Evolutionary conservation across 2,329 filamentous ascomycete genomes (phyloP), one percentile per base, ranked within the genome.

Genomic region (Microcyclospora tardicrescens): DNA sequence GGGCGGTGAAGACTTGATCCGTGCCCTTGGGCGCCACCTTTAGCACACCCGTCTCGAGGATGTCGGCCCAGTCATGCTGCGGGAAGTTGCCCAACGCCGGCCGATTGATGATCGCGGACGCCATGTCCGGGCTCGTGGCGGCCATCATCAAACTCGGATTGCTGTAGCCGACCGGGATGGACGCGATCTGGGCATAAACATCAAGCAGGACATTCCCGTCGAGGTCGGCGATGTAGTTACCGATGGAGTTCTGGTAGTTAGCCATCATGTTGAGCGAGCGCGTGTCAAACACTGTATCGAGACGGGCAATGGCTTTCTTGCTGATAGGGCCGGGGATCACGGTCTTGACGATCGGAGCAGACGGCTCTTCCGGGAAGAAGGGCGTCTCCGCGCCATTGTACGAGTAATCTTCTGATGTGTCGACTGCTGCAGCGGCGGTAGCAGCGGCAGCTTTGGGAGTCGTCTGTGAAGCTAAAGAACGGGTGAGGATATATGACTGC

Each of bases 81-180:
- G 87, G 86, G 65, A 94, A 95, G 71, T 91, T 93, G 53, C 86
- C 85, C 45, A 93, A 73, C 1, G 86, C 86, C 2, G 86, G 86
- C 37, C 86, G 76, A 71, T 94, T 93, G 69, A 93, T 82, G 52
- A 94, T 66, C 40, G 83, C 75, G 42, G 71, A 78, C 54, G 77
- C 67, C 84, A 93, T 93, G 54, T 87, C 81, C 16, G 79, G 77
- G 40, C 79, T 81, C 44, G 73, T 72, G 16, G 84, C 82, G 28
- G 79, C 77, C 52, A 77, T 69, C 49, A 75, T 67, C 45, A 94
- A 73, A 47, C 71, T 64, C 6, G 84, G 79, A 67, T 94, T 94
- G 72, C 89, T 93, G 73, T 94, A 94, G 43, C 86, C 86, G 34
- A 94, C 71, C 3, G 86, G 83, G 52, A 94, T 94, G 32, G 84